These are phyloP conservation scores for Ensete glaucum DNA, from an alignment of 176 grass and related monocot genomes.

Conservation along the genomic window DNA sequence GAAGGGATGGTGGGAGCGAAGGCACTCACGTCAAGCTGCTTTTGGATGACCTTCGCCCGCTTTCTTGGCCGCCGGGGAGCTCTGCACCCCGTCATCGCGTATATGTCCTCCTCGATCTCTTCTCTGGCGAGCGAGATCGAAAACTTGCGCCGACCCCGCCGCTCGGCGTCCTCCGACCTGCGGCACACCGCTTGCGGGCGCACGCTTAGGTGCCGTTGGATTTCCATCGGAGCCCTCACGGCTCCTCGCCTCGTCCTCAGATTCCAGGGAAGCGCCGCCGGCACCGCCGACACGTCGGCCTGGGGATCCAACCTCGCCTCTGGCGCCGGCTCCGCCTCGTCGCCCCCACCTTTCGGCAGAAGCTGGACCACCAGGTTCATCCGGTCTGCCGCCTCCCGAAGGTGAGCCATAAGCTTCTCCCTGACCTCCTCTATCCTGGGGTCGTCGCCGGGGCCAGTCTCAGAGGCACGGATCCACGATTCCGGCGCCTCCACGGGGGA, in stretches of 20 bases:
- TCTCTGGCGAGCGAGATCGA: slow-evolving; percentile 54
- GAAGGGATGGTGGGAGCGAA: neutral
- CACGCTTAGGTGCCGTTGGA: neutral
- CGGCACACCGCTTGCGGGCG: slow-evolving; percentile 15
- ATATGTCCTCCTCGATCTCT: slow-evolving; percentile 92
- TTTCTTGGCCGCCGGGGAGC: slow-evolving; percentile 62
- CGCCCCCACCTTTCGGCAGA: neutral
- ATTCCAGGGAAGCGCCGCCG: slow-evolving; percentile 31
- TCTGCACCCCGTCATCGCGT: slow-evolving; percentile 59
- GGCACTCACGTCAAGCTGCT: slow-evolving; percentile 74
- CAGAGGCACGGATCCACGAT: neutral
- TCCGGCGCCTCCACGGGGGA: neutral
- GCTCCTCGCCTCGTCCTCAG: slow-evolving; percentile 36
- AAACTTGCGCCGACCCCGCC: slow-evolving; percentile 36
- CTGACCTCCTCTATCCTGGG: slow-evolving; percentile 25
- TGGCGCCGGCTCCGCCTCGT: neutral
- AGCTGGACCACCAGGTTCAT: slow-evolving; percentile 11
- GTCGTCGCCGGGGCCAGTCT: slow-evolving; percentile 14
- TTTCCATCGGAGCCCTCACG: neutral
- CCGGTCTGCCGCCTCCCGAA: slow-evolving; percentile 23
- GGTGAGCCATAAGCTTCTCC: slow-evolving; percentile 23
- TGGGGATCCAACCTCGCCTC: neutral
- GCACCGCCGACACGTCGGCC: neutral
- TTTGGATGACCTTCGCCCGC: slow-evolving; percentile 50
- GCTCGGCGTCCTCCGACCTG: slow-evolving; percentile 9